phyloP scores from a whole-genome alignment of 2,329 filamentous ascomycete species.

The Diaporthe vaccinii region DNA sequence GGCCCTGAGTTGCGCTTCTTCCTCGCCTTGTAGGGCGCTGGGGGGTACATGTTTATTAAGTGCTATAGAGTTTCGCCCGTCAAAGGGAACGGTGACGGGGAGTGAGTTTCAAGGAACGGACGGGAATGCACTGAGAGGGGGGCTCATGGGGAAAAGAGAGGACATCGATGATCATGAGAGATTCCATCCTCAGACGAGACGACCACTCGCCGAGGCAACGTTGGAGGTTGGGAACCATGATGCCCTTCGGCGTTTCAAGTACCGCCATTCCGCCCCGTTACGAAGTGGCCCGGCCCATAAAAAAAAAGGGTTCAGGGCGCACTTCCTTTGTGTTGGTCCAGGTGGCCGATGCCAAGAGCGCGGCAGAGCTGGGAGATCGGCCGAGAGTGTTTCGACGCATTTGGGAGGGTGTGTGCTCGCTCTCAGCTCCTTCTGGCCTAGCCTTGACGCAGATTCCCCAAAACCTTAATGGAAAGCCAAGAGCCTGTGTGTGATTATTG shows the following conservation, averaged over 20 bases:
- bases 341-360: slow-evolving; percentile 27
- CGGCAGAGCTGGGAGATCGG: slow-evolving; percentile 4
- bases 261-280: slow-evolving; percentile 15
- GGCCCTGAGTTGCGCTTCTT: slow-evolving; percentile 24
- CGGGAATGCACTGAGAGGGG: not conserved
- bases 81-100: not conserved
- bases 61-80: not conserved
- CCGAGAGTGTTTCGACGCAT: slow-evolving; percentile 6
- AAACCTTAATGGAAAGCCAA: not conserved
- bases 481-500: not conserved
- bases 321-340: not conserved
- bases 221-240: not conserved
- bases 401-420: not conserved
- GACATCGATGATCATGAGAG: not conserved
- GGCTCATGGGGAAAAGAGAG: not conserved
- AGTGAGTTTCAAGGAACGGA: not conserved
- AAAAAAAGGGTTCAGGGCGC: not conserved
- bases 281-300: not conserved
- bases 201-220: not conserved
- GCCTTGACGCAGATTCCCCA: not conserved
- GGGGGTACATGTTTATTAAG: slow-evolving; percentile 1
- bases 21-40: slow-evolving; percentile 6
- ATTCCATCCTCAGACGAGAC: not conserved
- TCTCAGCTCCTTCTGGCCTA: slow-evolving; percentile 9
- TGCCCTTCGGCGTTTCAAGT: slow-evolving; percentile 21